Base-by-base conservation (phyloP, 306 rosid genomes). In the Quillaja saponaria region DNA sequence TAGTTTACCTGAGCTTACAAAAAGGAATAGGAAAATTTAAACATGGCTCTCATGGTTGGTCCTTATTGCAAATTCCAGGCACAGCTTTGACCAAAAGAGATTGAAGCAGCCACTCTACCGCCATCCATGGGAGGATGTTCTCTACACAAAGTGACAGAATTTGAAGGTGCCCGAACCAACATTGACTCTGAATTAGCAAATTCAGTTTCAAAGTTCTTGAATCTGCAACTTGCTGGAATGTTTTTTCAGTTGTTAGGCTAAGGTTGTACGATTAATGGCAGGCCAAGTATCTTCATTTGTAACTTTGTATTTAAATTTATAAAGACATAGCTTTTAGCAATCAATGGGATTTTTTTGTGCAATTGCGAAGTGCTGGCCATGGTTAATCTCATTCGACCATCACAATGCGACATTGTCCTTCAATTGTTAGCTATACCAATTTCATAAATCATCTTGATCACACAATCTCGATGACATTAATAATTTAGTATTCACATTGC, bases 91-190 rank as follows among this genome's bases (percentile, higher is more conserved):
- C 81, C 99, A 94, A 69, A 87, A 89, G 97, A 90, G 99, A 73
- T 74, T 94, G 91, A 94, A 94, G 75, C 97, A 94, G 65, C 97
- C 96, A 3, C 95, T 94, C 19, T 89, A 94, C 91, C 99, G 97
- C 64, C 97, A 94, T 78, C 99, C 97, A 63, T 89, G 96, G 99
- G 99, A 94, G 79, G 97, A 89, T 66, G 96, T 87, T 78, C 99
- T 94, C 56, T 94, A 94, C 86, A 83, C 99, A 67, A 94, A 89
- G 82, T 94, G 90, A 94, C 21, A 63, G 34, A 58, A 63, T 13
- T 67, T 49, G 48, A 8, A 14, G 10, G 37, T 64, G 49, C 72
- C 61, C 12, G 31, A 51, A 42, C 68, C 72, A 38, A 50, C 58
- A 8, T 67, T 38, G 41, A 34, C 20, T 63, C 67, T 61, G 25